Evolutionary conservation across 1,284 basidiomycete species (phyloP).

Genomic region (Puccinia triticina): DNA sequence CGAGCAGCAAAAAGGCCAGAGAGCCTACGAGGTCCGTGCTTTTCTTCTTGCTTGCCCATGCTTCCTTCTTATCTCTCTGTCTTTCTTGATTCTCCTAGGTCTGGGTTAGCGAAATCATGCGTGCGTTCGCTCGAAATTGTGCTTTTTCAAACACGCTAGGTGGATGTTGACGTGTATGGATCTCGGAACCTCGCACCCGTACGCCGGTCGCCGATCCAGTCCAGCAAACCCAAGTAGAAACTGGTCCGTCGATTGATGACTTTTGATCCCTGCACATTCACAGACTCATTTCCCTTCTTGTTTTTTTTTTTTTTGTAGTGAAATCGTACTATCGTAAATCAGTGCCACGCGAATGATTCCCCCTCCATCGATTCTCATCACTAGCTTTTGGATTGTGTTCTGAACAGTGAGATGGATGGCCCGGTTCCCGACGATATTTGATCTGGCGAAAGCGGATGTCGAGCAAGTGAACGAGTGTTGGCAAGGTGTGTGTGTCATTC

Average conservation of each 20-base stretch:
- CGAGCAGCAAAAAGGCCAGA: slow-evolving; percentile 25
- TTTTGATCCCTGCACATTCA: neutral
- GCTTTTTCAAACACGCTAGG: neutral
- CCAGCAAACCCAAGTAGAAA: slow-evolving; percentile 49
- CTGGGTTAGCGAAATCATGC: slow-evolving; percentile 51
- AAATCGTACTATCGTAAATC: slow-evolving; percentile 48
- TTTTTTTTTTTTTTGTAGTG: slow-evolving; percentile 20
- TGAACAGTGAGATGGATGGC: slow-evolving; percentile 61
- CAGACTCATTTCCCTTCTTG: neutral
- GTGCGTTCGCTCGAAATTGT: slow-evolving; percentile 13
- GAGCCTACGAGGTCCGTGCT: slow-evolving; percentile 45
- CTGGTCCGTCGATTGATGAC: slow-evolving; percentile 13
- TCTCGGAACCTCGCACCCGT: neutral
- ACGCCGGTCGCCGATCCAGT: neutral
- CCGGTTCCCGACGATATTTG: slow-evolving; percentile 75
- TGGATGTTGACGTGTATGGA: neutral
- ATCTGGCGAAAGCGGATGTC: slow-evolving; percentile 72
- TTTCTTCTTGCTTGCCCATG: neutral
- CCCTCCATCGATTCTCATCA: neutral
- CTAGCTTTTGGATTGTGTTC: neutral
- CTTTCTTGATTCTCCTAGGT: slow-evolving; percentile 14
- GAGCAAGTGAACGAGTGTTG: slow-evolving; percentile 84
- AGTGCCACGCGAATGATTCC: neutral
- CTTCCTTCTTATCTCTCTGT: neutral
- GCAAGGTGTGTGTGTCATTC: slow-evolving; percentile 61